These are phyloP conservation scores for Aspergillus kassunensis DNA, from an alignment of 495 filamentous ascomycete genomes.

Conservation along the genomic window DNA sequence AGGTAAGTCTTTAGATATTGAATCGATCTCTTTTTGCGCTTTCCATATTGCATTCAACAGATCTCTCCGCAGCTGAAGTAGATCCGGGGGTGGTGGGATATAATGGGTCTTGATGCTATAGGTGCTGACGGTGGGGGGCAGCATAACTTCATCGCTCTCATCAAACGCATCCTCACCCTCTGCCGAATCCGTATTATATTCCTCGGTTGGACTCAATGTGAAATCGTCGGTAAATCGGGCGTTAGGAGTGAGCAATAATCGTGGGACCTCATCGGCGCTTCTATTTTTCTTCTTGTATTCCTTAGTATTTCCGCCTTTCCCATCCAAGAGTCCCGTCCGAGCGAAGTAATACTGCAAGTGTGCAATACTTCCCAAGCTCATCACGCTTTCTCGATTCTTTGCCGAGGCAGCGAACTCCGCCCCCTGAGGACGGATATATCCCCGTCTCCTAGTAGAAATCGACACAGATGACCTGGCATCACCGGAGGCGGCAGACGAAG, in stretches of 20 bases:
- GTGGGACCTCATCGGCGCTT: conserved; percentile 32
- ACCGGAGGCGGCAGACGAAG: conserved; percentile 56
- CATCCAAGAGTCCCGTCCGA: conserved; percentile 85
- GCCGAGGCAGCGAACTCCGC: conserved; percentile 91
- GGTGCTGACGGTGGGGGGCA: conserved; percentile 93
- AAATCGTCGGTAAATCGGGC: conserved; percentile 40
- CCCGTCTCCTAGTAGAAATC: conserved; percentile 60
- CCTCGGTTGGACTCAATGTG: conserved; percentile 54
- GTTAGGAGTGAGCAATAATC: conserved; percentile 42
- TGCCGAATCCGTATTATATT: conserved; percentile 40
- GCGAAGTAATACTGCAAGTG: conserved; percentile 99
- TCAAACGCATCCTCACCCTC: conserved; percentile 51
- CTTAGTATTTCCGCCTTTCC: conserved; percentile 81
- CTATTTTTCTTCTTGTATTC: conserved; percentile 61
- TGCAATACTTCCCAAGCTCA: conserved; percentile 93
- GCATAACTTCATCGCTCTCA: conserved; percentile 62
- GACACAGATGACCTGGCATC: conserved; percentile 52
- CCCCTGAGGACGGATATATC: conserved; percentile 86
- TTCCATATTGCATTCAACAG: conserved; percentile 65
- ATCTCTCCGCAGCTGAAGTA: conserved; percentile 70
- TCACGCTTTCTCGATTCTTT: conserved; percentile 82
- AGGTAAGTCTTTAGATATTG: conserved; percentile 30
- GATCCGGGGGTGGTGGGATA: conserved; percentile 80
- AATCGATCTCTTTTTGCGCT: conserved; percentile 63
- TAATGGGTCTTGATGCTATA: conserved; percentile 86